phyloP scores from a whole-genome alignment of 2,329 filamentous ascomycete species.

The Botrytis fabae region DNA sequence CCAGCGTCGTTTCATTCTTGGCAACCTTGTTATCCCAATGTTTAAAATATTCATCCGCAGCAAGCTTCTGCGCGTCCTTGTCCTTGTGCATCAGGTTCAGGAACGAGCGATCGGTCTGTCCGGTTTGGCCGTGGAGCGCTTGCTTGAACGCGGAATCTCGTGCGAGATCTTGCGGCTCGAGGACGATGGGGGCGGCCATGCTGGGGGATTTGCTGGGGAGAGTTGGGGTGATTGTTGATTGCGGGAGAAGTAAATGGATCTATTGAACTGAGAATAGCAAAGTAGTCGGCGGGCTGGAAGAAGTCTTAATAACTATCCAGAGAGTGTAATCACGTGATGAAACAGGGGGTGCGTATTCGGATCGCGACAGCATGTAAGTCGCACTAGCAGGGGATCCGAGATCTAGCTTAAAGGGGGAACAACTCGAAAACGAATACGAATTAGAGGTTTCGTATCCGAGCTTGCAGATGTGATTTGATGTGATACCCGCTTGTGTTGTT shows the following conservation, averaged over 20 bases:
- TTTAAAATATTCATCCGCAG: not conserved
- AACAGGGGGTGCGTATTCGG: not conserved
- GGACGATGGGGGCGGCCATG: not conserved
- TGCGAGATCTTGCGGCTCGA: not conserved
- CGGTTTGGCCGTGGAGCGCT: not conserved
- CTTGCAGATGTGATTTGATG: too few species aligned
- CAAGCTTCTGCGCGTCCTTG: not conserved
- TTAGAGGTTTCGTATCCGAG: not conserved
- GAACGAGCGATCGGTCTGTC: not conserved
- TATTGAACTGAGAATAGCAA: not conserved
- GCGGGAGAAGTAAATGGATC: not conserved
- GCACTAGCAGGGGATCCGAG: not conserved
- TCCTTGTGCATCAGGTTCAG: not conserved
- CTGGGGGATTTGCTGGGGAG: not conserved
- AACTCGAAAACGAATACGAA: slow-evolving; percentile 1
- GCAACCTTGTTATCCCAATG: not conserved
- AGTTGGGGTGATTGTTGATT: not conserved
- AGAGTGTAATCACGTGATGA: not conserved
- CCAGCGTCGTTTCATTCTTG: not conserved
- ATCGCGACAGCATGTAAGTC: not conserved
- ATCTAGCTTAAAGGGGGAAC: not conserved
- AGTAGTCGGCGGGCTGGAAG: not conserved
- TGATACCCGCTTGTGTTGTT: not conserved
- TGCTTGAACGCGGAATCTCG: not conserved
- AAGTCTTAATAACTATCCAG: not conserved